Evolutionary conservation across 78 protist genomes (phyloP).

Genomic region (Dictyostelium brefeldianum): DNA sequence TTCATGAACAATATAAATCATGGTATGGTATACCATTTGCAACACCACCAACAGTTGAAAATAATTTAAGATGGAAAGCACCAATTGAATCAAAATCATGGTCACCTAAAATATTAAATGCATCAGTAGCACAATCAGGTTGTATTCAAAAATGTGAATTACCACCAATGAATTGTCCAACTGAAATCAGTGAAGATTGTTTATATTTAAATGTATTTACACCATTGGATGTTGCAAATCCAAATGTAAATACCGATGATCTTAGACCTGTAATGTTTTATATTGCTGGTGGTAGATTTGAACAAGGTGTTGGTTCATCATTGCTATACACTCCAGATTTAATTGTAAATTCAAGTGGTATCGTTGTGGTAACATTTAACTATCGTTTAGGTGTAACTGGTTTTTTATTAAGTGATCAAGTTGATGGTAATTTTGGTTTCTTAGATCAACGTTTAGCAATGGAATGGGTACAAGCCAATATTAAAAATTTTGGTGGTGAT

Average conservation of each 20-base stretch:
- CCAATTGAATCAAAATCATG: constrained; percentile 20
- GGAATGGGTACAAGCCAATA: constrained; percentile 85
- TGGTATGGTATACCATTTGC: constrained; percentile 53
- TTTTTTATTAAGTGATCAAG: constrained; percentile 2
- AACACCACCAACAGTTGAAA: constrained; percentile 36
- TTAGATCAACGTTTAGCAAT: constrained; percentile 88
- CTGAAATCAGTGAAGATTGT: constrained; percentile 71
- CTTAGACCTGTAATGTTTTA: constrained; percentile 49
- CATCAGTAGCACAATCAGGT: constrained; percentile 17
- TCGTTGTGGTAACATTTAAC: constrained; percentile 30
- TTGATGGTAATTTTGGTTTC: constrained; percentile 85
- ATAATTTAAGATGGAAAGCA: constrained; percentile 48
- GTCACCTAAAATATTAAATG: constrained; percentile 61
- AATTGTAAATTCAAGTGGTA: constrained; percentile 22
- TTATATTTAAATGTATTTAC: constrained; percentile 78
- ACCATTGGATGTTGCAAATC: constrained; percentile 14
- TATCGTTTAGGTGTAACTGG: constrained; percentile 54
- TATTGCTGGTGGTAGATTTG: constrained; percentile 52
- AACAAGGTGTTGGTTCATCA: constrained; percentile 38
- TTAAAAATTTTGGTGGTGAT: constrained; percentile 88
- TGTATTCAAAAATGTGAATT: constrained; percentile 18
- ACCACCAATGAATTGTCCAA: constrained; percentile 54
- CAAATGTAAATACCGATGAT: neutral
- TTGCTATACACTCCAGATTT: constrained; percentile 5
- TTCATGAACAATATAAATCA: neutral